Conservation (phyloP, 495 filamentous ascomycete species). For the Neurospora sp. region DNA sequence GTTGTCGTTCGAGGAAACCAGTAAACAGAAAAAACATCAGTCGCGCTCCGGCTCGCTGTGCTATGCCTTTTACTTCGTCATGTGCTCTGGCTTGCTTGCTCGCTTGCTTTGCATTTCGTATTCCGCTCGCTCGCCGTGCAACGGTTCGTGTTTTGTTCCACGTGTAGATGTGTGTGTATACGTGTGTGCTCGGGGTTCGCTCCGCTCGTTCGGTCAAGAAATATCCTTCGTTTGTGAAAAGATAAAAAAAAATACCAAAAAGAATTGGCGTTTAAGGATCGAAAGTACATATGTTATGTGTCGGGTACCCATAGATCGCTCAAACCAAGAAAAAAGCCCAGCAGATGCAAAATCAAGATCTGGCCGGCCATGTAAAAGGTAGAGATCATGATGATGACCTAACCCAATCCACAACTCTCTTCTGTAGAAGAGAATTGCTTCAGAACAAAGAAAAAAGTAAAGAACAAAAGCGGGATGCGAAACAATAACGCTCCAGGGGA, state of each 20-base stretch:
- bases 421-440: neutral
- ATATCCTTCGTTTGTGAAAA: neutral
- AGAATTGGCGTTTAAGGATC: neutral
- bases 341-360: neutral
- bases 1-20: neutral
- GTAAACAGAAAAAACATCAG: neutral
- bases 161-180: neutral
- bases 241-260: neutral
- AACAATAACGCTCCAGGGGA: neutral
- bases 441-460: neutral
- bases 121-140: neutral
- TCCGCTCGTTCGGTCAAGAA: neutral
- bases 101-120: neutral
- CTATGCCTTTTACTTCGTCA: neutral
- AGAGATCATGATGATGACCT: neutral
- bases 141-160: neutral
- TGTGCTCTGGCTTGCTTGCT: neutral
- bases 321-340: neutral
- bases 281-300: neutral
- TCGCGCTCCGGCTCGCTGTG: neutral
- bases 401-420: neutral
- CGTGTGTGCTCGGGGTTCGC: neutral
- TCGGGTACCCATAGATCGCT: neutral
- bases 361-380: neutral
- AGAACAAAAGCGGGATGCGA: neutral